Base-by-base conservation (phyloP, 1,284 basidiomycete species). In the Microbotryum violaceum region DNA sequence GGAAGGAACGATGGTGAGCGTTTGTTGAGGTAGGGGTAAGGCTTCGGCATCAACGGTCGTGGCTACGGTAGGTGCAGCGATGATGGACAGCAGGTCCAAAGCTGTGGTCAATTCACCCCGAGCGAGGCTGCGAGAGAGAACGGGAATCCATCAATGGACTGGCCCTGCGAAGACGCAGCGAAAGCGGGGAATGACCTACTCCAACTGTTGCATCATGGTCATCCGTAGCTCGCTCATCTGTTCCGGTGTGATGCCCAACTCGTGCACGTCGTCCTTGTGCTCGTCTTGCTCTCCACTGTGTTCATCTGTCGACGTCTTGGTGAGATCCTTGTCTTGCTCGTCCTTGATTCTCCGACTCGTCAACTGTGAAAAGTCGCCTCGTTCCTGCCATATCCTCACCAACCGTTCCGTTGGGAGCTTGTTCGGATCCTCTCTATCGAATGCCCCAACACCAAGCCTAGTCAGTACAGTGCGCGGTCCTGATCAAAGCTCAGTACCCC, bases 301-400 rank as follows among this genome's bases (percentile, higher is more conserved):
- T 18, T 63, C 56, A 12, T 31, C 58, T 31, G 37, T 42, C 37
- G 37, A 16, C 37, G 37, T 18, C 37, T 12, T 42, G 37, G 37
- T 18, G 37, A 42, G 14, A 18, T 56, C 49, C 27, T 57, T 25
- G 31, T 47, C 42, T 18, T 57, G 45, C 9, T 50, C 46, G 9
- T 21, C 49, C 45, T 49, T 20, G n/a, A 64, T 54, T 27, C 42
- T 42, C 33, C 45, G 45, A 23, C 23, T 31, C 8, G 68, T 67
- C 16, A 71, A 46, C 23, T 50, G 42, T 5, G 64, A 67, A 58
- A 65, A 71, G 56, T 71, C 70, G n/a, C 70, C 70, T 20, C 70
- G 55, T 56, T 71, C 70, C 8, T 62, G 62, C 70, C 70, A 71
- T 4, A 71, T 57, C 18, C 68, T 60, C 59, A 60, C 51, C 2